Base-by-base conservation (phyloP, 139 green algal genomes). In the Micractinium conductrix region DNA sequence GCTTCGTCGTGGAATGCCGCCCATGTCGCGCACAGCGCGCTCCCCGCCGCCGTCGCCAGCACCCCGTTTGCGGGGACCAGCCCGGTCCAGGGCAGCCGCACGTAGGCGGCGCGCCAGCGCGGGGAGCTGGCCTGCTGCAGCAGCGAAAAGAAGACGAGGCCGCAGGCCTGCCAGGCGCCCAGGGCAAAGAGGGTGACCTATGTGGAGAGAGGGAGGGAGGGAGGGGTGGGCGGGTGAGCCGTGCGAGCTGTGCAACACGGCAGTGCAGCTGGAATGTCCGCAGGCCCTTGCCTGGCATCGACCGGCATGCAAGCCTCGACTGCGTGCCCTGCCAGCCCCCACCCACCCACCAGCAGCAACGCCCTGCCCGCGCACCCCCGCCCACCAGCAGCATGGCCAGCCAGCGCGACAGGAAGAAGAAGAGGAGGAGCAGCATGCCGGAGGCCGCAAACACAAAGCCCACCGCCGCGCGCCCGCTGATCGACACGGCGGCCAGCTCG, bases 371-470 rank as follows among this genome's bases (percentile, higher is more conserved):
- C 33, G 2, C 16, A 62, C 35, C 17, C 35, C 9, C 4, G 0
- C 86, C 70, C 67, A 92, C 87, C 78, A 98, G 81, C 3, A 96
- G 50, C 43, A 91, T 90, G 60, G 92, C 93, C 71, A 96, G 90
- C 26, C 81, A 88, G 44, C 89, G 80, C 83, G 79, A 90, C 40
- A 95, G 78, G 50, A 98, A 89, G 74, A 96, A 97, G 88, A 91
- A 97, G 42, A 97, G 78, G 30, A 93, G 45, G 35, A 98, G 79
- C 62, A 98, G 89, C 84, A 93, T 89, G 5, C 24, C 73, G 0
- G 87, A 93, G 14, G 94, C 91, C 17, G 95, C 30, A 5, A 87
- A 37, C 55, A 97, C 87, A 84, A 97, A 97, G 1, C n/a, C 86
- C 22, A 94, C 84, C 1, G 94, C 94, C 0, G 79, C 88, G 17